A percentile compares a stretch with the other conserved stretches of the same genome.
Evolutionary conservation across 371 early-diverging fungal species (phyloP).

Genomic region (Mycotypha africana): DNA sequence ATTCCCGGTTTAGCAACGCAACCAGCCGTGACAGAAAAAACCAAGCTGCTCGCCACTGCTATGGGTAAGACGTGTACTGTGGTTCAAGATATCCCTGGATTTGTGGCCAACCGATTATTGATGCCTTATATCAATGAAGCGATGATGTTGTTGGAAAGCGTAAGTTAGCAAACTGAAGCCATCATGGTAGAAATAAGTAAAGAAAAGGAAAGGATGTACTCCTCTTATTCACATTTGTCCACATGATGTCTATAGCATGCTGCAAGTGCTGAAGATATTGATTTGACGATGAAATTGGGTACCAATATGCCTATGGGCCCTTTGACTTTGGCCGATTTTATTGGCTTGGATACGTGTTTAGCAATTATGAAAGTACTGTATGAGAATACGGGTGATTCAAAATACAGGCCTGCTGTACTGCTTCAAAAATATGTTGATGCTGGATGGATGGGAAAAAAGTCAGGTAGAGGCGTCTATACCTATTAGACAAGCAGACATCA

Average conservation of each 20-base stretch:
- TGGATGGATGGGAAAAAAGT: slow-evolving; percentile 94
- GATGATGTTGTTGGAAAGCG: slow-evolving; percentile 80
- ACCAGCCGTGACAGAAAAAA: slow-evolving; percentile 61
- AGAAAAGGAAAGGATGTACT: neutral
- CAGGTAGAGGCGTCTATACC: slow-evolving; percentile 86
- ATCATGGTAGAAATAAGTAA: no score
- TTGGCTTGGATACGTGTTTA: slow-evolving; percentile 96
- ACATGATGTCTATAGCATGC: slow-evolving; percentile 68
- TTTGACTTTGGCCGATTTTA: slow-evolving; percentile 94
- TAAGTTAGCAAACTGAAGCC: slow-evolving; percentile 27
- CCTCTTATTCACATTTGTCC: neutral
- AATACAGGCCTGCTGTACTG: slow-evolving; percentile 92
- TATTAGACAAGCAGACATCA: no score
- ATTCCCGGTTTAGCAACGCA: slow-evolving; percentile 92
- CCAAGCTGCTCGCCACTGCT: slow-evolving; percentile 67
- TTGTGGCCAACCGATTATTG: slow-evolving; percentile 94
- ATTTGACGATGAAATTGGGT: slow-evolving; percentile 96
- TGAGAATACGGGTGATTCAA: slow-evolving; percentile 91
- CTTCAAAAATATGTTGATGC: slow-evolving; percentile 95
- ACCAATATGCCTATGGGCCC: slow-evolving; percentile 98
- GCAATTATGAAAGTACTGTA: slow-evolving; percentile 95
- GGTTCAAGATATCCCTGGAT: slow-evolving; percentile 91
- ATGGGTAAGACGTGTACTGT: slow-evolving; percentile 95
- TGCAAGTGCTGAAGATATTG: slow-evolving; percentile 93
- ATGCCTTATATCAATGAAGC: slow-evolving; percentile 99